These are phyloP conservation scores for Agaricus sinodeliciosus DNA, from an alignment of 768 basidiomycete species.

Conservation along the genomic window DNA sequence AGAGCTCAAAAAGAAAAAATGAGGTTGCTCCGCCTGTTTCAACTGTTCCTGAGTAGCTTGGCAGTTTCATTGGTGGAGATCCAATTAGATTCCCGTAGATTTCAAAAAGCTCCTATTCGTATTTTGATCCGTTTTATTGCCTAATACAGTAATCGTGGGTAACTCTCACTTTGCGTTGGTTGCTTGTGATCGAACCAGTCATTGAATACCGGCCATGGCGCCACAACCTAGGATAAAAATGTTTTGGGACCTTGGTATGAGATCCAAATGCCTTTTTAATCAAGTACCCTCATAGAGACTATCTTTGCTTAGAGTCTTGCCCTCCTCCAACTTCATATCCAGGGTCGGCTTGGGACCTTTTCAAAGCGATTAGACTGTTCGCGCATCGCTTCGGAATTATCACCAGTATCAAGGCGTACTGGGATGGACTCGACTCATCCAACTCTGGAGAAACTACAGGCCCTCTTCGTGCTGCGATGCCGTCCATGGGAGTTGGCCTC, in stretches of 20 bases:
- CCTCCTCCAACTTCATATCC: slow-evolving; percentile 1
- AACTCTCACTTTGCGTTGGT: too few species aligned
- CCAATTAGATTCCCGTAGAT: too few species aligned
- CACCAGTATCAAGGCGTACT: slow-evolving; percentile 11
- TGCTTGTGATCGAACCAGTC: too few species aligned
- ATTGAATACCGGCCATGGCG: background rate
- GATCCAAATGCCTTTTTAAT: background rate
- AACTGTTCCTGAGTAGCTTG: too few species aligned
- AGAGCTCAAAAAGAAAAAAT: background rate
- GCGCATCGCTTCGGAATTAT: slow-evolving; percentile 3
- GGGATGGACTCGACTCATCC: background rate
- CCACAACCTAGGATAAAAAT: slow-evolving; percentile 3
- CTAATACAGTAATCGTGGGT: too few species aligned
- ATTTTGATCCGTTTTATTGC: too few species aligned
- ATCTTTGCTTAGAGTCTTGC: slow-evolving; percentile 3
- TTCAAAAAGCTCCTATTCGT: too few species aligned
- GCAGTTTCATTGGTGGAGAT: too few species aligned
- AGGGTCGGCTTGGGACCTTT: slow-evolving; percentile 6
- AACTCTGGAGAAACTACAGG: background rate
- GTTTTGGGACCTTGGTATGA: slow-evolving; percentile 14
- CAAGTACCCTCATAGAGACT: background rate
- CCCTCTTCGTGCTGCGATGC: background rate
- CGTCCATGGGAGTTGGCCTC: slow-evolving; percentile 4
- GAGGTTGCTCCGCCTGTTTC: background rate
- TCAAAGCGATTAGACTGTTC: slow-evolving; percentile 3